A percentile compares a stretch with the other conserved stretches of the same genome.
Evolutionary conservation across 257 asterid species (phyloP).

Genomic region (Ligustrum vulgare): DNA sequence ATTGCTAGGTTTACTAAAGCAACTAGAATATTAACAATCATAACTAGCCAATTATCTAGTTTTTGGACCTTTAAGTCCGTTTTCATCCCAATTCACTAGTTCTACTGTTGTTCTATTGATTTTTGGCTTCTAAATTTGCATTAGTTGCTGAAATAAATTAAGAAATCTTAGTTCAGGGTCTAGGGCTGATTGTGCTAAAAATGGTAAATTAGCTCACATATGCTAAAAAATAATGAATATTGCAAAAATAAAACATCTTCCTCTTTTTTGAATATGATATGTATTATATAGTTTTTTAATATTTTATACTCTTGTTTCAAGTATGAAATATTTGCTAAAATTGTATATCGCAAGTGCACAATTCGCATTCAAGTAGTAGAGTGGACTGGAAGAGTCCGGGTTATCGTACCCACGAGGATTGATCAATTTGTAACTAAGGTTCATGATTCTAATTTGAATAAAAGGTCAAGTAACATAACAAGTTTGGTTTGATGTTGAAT

Average conservation of each 20-base stretch:
- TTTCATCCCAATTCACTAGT: constrained; percentile 1
- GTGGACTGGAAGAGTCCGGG: no score
- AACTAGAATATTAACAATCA: not conserved
- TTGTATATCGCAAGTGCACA: no score
- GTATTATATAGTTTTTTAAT: not conserved
- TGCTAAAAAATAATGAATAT: not conserved
- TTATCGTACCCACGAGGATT: no score
- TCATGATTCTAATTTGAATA: no score
- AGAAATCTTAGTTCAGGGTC: not conserved
- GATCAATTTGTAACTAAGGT: no score
- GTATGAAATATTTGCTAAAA: no score
- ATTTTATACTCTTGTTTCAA: not conserved
- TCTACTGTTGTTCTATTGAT: not conserved
- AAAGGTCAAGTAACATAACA: no score
- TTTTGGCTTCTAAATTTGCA: not conserved
- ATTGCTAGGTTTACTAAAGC: not conserved
- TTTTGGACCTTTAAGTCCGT: not conserved
- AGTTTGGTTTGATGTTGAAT: no score
- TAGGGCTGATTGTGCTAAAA: not conserved
- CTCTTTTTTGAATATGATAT: not conserved
- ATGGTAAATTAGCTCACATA: not conserved
- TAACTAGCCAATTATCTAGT: not conserved
- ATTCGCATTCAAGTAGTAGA: no score
- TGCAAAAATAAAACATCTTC: not conserved
- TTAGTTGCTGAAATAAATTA: constrained; percentile 4